Percentiles rank a stretch among this genome's conserved stretches.
phyloP scores from a whole-genome alignment of 2,329 filamentous ascomycete species.

The Colletotrichum zoysiae region DNA sequence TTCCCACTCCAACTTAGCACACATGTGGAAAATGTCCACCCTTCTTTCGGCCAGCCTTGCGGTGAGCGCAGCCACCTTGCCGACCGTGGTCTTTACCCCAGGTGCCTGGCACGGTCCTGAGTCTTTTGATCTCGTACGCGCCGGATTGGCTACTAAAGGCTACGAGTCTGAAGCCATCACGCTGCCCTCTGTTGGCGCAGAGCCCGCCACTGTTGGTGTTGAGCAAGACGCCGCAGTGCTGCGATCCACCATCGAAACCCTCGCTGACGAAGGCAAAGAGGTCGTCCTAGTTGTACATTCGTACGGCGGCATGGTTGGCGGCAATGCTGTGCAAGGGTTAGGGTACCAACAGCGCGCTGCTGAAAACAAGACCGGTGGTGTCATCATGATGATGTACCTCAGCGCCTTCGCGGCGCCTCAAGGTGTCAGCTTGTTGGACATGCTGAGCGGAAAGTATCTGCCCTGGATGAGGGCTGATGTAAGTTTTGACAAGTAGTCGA shows the following conservation, averaged over 20 bases:
- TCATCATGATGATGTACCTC: constrained; percentile 53
- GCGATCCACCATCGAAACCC: constrained; percentile 45
- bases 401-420: constrained; percentile 49
- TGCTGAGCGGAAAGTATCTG: constrained; percentile 43
- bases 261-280: constrained; percentile 53
- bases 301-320: constrained; percentile 57
- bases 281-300: constrained; percentile 59
- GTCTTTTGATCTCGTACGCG: constrained; percentile 48
- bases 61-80: constrained; percentile 28
- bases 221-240: constrained; percentile 51
- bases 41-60: constrained; percentile 22
- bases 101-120: constrained; percentile 55
- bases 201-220: constrained; percentile 45
- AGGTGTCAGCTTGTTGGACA: constrained; percentile 44
- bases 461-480: constrained; percentile 48
- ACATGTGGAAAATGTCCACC: constrained; percentile 25
- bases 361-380: constrained; percentile 52
- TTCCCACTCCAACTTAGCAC: background rate
- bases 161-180: constrained; percentile 49
- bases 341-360: constrained; percentile 50
- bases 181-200: constrained; percentile 51
- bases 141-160: constrained; percentile 49
- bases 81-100: constrained; percentile 53
- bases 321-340: constrained; percentile 53
- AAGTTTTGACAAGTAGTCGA: constrained; percentile 3